These are phyloP conservation scores for Infundibulicybe gibba DNA, from an alignment of 768 basidiomycete species.

Conservation along the genomic window DNA sequence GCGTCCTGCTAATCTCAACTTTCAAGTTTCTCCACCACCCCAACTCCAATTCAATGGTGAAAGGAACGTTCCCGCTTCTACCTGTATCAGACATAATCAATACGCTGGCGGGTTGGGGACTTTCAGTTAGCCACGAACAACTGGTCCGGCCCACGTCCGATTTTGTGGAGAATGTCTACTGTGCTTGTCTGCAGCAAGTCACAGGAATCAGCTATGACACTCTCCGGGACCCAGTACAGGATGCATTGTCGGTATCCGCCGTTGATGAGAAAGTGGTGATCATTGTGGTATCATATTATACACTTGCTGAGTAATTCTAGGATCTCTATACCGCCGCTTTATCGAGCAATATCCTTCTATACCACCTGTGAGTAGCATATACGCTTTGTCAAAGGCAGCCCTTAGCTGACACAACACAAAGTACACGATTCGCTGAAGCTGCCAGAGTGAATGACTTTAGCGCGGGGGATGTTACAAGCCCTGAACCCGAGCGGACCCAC, in stretches of 20 bases:
- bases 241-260: slow-evolving; percentile 46
- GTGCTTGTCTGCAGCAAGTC: slow-evolving; percentile 69
- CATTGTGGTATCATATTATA: too few species aligned
- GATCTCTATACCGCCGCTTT: slow-evolving; percentile 63
- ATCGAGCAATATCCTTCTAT: slow-evolving; percentile 59
- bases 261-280: slow-evolving; percentile 50
- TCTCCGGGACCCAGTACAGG: slow-evolving; percentile 57
- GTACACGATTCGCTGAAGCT: slow-evolving; percentile 67
- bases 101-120: slow-evolving; percentile 65
- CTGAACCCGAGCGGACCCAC: slow-evolving; percentile 72
- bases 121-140: slow-evolving; percentile 63
- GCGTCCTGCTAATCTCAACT: too few species aligned
- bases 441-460: slow-evolving; percentile 77
- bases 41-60: slow-evolving; percentile 30
- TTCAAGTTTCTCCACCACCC: too few species aligned
- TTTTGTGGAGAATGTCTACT: slow-evolving; percentile 71
- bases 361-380: slow-evolving; percentile 54
- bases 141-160: slow-evolving; percentile 64
- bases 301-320: slow-evolving; percentile 26
- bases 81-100: slow-evolving; percentile 60
- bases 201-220: slow-evolving; percentile 57
- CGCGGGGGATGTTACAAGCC: slow-evolving; percentile 67
- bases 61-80: slow-evolving; percentile 64
- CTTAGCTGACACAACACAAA: slow-evolving; percentile 15
- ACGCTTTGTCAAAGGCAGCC: slow-evolving; percentile 1